phyloP scores from a whole-genome alignment of 352 stramenopile species.

The Globisporangium irregulare region DNA sequence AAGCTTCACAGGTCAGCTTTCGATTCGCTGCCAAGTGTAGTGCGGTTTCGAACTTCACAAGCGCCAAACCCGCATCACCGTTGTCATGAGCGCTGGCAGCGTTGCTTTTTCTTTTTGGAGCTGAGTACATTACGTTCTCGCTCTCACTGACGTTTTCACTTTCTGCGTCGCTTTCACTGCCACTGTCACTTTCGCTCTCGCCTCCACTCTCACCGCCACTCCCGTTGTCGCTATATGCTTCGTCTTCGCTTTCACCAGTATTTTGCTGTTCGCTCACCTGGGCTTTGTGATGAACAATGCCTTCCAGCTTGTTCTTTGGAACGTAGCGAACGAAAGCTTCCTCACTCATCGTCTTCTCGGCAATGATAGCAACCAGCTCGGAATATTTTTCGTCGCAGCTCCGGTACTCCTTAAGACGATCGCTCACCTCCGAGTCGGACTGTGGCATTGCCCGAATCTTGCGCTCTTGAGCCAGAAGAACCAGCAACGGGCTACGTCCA shows the following conservation, averaged over 20 bases:
- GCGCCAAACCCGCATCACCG: conserved; percentile 16
- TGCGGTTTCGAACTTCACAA: conserved; percentile 44
- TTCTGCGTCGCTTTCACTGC: conserved; percentile 1
- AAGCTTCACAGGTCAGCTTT: conserved; percentile 32
- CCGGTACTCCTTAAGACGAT: conserved; percentile 35
- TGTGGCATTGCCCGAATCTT: conserved; percentile 16
- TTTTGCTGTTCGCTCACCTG: neutral
- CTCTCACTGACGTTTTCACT: conserved; percentile 3
- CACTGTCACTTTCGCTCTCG: conserved; percentile 8
- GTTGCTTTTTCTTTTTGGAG: neutral
- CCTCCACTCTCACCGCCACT: conserved; percentile 17
- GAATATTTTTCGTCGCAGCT: conserved; percentile 40
- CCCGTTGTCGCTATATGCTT: conserved; percentile 10
- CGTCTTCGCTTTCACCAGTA: conserved; percentile 15
- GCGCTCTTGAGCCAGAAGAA: conserved; percentile 39
- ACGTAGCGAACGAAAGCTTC: conserved; percentile 33
- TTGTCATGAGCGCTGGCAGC: neutral
- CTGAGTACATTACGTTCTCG: neutral
- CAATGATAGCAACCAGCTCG: conserved; percentile 48
- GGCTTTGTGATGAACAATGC: conserved; percentile 1
- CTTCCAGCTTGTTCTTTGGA: conserved; percentile 5
- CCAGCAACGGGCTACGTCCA: conserved; percentile 52
- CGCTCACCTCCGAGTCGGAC: conserved; percentile 23
- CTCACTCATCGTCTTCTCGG: conserved; percentile 31
- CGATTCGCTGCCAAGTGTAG: conserved; percentile 51